A percentile compares a stretch with the other conserved stretches of the same genome.
Conservation (phyloP, 176 grass and related monocot genomes). For the Aegilops sharonensis region DNA sequence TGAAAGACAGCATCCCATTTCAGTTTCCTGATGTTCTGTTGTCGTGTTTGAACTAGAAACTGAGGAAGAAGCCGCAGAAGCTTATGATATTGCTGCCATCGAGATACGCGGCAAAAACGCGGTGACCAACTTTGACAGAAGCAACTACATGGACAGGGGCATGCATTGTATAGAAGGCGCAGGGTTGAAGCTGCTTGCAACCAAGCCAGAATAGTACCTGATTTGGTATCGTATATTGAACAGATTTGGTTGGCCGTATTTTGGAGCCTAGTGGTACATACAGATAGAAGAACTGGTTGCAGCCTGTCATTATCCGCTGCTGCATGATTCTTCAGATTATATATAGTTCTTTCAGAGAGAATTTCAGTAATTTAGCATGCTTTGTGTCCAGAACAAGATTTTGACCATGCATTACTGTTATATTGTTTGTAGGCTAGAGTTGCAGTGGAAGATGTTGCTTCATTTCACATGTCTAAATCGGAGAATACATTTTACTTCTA, state of each 20-base stretch:
- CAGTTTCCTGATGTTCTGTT: slow-evolving; percentile 8
- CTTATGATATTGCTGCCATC: slow-evolving; percentile 90
- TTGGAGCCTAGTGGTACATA: slow-evolving; percentile 50
- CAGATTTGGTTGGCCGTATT: slow-evolving; percentile 28
- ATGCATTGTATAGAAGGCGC: slow-evolving; percentile 51
- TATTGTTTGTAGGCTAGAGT: slow-evolving; percentile 25
- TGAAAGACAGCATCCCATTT: not conserved
- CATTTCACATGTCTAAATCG: not conserved
- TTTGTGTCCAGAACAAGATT: slow-evolving; percentile 15
- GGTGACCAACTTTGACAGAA: slow-evolving; percentile 95
- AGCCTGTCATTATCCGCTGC: slow-evolving; percentile 39
- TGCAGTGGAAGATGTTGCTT: slow-evolving; percentile 18
- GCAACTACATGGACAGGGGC: slow-evolving; percentile 71
- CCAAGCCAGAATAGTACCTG: slow-evolving; percentile 43
- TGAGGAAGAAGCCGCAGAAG: slow-evolving; percentile 96
- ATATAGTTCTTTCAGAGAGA: slow-evolving; percentile 14
- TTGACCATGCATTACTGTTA: slow-evolving; percentile 38
- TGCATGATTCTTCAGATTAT: slow-evolving; percentile 20
- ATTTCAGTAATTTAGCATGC: slow-evolving; percentile 20
- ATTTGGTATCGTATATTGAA: not conserved
- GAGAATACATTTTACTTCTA: not conserved
- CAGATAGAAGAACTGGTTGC: slow-evolving; percentile 46
- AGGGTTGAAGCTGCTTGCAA: slow-evolving; percentile 44
- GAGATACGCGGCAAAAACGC: slow-evolving; percentile 90
- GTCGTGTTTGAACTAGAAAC: slow-evolving; percentile 59